phyloP scores from a whole-genome alignment of 805 yeast species.

The Ascoidea rubescens region DNA sequence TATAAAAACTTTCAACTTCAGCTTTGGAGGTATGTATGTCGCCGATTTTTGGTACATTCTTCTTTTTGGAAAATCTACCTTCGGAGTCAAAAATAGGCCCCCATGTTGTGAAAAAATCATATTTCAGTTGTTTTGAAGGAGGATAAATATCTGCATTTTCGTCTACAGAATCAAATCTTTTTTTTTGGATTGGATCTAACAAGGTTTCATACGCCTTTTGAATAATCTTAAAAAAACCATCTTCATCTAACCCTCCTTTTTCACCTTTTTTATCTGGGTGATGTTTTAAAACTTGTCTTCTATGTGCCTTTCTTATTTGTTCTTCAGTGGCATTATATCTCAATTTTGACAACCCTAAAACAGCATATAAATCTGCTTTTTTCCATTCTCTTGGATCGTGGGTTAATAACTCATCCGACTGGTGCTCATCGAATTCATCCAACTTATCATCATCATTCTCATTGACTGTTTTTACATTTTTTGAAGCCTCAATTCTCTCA shows the following conservation, averaged over 20 bases:
- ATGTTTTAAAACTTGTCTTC: constrained; percentile 90
- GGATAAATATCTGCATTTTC: constrained; percentile 73
- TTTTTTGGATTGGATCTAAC: constrained; percentile 75
- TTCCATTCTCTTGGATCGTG: constrained; percentile 99
- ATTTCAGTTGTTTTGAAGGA: constrained; percentile 45
- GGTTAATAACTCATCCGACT: constrained; percentile 50
- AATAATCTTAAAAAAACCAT: constrained; percentile 93
- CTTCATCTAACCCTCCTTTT: constrained; percentile 75
- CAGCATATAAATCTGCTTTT: constrained; percentile 89
- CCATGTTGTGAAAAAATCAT: constrained; percentile 88
- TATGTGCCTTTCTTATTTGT: constrained; percentile 91
- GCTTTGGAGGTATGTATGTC: constrained; percentile 49
- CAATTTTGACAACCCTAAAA: constrained; percentile 82
- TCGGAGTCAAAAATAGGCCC: constrained; percentile 84
- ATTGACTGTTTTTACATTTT: constrained; percentile 49
- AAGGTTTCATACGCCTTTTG: constrained; percentile 92
- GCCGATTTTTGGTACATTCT: constrained; percentile 82
- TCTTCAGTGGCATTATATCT: constrained; percentile 86
- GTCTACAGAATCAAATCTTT: constrained; percentile 93
- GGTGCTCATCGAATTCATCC: constrained; percentile 52
- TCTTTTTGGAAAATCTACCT: constrained; percentile 82
- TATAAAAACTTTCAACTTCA: constrained; percentile 79
- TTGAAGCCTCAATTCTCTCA: constrained; percentile 86
- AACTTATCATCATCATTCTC: constrained; percentile 43
- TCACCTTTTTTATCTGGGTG: constrained; percentile 96